Percentiles rank a stretch among this genome's conserved stretches.
These are phyloP conservation scores for Erythrophleum fordii DNA, from an alignment of 306 rosid genomes.

Conservation along the genomic window DNA sequence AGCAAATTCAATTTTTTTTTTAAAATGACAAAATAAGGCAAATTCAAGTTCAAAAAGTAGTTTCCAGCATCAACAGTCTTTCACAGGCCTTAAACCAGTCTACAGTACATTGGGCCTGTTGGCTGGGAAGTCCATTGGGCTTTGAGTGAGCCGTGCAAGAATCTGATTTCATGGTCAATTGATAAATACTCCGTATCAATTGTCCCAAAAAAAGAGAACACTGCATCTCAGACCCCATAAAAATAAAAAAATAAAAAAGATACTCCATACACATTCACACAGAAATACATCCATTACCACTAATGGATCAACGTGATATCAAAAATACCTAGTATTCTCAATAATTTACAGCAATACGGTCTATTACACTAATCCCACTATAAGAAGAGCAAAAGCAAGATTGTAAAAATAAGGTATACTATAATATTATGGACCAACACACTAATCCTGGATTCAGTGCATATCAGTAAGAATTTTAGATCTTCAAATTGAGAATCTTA, in stretches of 20 bases:
- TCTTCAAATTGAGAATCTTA: constrained; percentile 71
- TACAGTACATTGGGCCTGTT: not conserved
- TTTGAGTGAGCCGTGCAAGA: not conserved
- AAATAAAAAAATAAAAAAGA: too few relatives aligned
- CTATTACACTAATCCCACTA: not conserved
- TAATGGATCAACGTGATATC: not conserved
- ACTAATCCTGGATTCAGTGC: not conserved
- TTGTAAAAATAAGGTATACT: not conserved
- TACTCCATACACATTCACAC: not conserved
- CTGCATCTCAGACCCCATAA: too few relatives aligned
- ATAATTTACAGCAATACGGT: not conserved
- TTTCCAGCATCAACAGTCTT: not conserved
- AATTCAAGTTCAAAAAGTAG: not conserved
- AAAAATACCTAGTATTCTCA: not conserved
- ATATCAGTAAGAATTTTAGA: constrained; percentile 36
- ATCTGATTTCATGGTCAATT: not conserved
- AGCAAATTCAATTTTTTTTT: too few relatives aligned
- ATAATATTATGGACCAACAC: not conserved
- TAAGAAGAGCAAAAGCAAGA: not conserved
- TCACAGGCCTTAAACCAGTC: not conserved
- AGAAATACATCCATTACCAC: not conserved
- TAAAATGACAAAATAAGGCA: not conserved
- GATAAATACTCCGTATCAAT: not conserved
- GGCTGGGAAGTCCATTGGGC: not conserved
- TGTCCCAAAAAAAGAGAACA: not conserved